Evolutionary conservation across 2,329 filamentous ascomycete genomes (phyloP).

Genomic region (Ophiostoma tasmaniense): DNA sequence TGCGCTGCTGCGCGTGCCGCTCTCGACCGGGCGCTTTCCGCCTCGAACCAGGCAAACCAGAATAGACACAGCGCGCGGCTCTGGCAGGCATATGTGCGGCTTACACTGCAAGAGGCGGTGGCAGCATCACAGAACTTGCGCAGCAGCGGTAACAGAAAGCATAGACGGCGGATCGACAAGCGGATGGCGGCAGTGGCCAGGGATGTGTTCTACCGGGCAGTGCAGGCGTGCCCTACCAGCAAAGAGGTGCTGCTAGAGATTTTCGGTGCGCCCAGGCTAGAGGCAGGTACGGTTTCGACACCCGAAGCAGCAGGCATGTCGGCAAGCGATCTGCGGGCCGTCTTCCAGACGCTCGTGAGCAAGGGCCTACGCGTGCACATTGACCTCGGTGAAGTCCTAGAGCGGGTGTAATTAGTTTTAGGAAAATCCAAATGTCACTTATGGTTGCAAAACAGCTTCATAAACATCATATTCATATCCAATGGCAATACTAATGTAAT

Average conservation of each 20-base stretch:
- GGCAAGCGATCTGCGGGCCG: constrained; percentile 39
- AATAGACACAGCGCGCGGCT: constrained; percentile 27
- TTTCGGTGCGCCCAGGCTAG: constrained; percentile 27
- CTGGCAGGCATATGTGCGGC: constrained; percentile 44
- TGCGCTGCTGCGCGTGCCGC: constrained; percentile 30
- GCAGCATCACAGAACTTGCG: constrained; percentile 26
- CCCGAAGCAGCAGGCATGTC: constrained; percentile 31
- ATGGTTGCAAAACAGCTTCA: background rate
- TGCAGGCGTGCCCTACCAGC: constrained; percentile 41
- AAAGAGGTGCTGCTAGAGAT: constrained; percentile 45
- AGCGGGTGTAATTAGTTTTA: constrained; percentile 4
- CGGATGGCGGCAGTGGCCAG: constrained; percentile 27
- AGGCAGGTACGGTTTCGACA: background rate
- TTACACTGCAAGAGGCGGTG: constrained; percentile 23
- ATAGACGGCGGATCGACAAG: constrained; percentile 11
- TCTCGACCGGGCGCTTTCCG: constrained; percentile 44
- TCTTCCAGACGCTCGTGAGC: constrained; percentile 24
- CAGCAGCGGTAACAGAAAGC: constrained; percentile 19
- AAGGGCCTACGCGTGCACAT: constrained; percentile 22
- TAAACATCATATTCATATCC: background rate
- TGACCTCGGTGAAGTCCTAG: constrained; percentile 18
- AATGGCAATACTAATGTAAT: background rate
- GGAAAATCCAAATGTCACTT: too few relatives aligned
- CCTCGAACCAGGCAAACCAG: background rate
- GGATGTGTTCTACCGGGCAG: constrained; percentile 40